A percentile compares a stretch with the other conserved stretches of the same genome.
These are phyloP conservation scores for Aspergillus sclerotialis DNA, from an alignment of 2,329 filamentous ascomycete species.

Conservation along the genomic window DNA sequence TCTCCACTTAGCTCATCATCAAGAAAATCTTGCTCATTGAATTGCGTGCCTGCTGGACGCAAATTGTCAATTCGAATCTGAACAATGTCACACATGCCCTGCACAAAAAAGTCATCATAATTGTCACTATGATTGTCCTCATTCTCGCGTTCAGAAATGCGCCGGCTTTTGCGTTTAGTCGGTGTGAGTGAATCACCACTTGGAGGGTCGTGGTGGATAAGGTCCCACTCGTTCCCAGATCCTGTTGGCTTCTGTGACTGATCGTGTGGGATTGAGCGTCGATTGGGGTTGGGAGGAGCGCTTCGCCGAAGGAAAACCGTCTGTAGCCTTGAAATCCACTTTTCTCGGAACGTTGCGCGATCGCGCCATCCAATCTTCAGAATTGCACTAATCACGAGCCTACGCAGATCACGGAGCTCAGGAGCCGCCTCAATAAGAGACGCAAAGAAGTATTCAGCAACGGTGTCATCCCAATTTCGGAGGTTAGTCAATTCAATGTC, in stretches of 20 bases:
- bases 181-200: conserved; percentile 11
- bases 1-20: conserved; percentile 55
- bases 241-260: conserved; percentile 2
- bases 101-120: conserved; percentile 27
- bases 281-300: conserved; percentile 21
- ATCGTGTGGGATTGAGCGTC: conserved; percentile 17
- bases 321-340: conserved; percentile 67
- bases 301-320: conserved; percentile 38
- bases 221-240: no score
- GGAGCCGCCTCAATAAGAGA: conserved; percentile 68
- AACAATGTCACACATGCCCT: conserved; percentile 54
- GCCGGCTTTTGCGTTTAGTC: conserved; percentile 34
- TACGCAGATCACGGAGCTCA: conserved; percentile 59
- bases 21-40: conserved; percentile 53
- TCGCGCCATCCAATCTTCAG: conserved; percentile 74
- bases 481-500: conserved; percentile 69
- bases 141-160: conserved; percentile 25
- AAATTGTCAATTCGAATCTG: conserved; percentile 56
- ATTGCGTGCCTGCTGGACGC: conserved; percentile 52
- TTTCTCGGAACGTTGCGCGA: conserved; percentile 68
- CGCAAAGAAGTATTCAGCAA: conserved; percentile 69
- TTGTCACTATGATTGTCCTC: conserved; percentile 15
- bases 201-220: conserved; percentile 8
- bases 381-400: conserved; percentile 67
- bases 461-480: conserved; percentile 62